phyloP scores from a whole-genome alignment of 169 alveolate genomes.

The Cryptosporidium canis region DNA sequence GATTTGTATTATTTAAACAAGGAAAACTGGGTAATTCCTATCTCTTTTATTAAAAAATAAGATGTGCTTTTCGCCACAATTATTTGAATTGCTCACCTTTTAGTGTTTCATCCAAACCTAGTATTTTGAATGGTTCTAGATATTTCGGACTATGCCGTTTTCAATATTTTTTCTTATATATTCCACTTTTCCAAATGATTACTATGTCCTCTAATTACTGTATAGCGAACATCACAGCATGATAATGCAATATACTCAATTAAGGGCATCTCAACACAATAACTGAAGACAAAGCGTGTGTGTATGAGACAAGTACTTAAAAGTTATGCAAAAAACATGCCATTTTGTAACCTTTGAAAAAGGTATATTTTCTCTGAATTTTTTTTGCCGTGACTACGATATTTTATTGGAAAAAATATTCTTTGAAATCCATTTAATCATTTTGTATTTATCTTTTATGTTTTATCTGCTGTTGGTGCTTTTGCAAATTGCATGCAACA shows the following conservation, averaged over 20 bases:
- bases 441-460: neutral
- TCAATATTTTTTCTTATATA: neutral
- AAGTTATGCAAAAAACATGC: slow-evolving; percentile 40
- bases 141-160: neutral
- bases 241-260: slow-evolving; percentile 12
- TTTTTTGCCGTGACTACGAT: neutral
- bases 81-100: neutral
- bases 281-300: slow-evolving; percentile 71
- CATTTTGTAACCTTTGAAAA: neutral
- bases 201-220: slow-evolving; percentile 51
- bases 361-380: neutral
- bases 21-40: neutral
- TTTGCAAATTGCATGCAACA: neutral
- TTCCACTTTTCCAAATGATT: neutral
- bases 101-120: neutral
- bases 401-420: neutral
- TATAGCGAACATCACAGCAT: slow-evolving; percentile 54
- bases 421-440: neutral
- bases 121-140: neutral
- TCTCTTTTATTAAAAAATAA: neutral
- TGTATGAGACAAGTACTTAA: slow-evolving; percentile 64
- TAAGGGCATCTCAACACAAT: slow-evolving; percentile 44
- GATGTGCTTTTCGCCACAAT: neutral
- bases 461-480: neutral
- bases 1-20: neutral